A percentile compares a stretch with the other conserved stretches of the same genome.
phyloP scores from a whole-genome alignment of 2,329 filamentous ascomycete genomes.

The Dryadomyces sulphureus region DNA sequence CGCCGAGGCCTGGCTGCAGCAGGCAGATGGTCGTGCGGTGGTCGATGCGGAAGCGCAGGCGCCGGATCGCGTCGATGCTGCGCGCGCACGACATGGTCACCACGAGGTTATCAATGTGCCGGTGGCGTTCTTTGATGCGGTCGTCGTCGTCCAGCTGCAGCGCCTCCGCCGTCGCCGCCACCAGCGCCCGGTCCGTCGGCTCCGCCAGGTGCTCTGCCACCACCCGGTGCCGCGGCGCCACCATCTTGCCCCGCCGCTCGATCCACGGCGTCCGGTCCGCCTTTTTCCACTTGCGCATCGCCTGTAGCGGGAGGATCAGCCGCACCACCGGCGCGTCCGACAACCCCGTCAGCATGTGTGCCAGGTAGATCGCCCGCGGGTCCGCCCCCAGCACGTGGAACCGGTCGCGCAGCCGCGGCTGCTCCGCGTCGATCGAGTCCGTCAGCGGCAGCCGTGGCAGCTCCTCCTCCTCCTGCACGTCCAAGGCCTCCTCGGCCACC shows the following conservation, averaged over 20 bases:
- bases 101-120: slow-evolving; percentile 16
- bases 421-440: background rate
- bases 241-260: slow-evolving; percentile 1
- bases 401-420: background rate
- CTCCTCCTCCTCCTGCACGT: too few relatives aligned
- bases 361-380: slow-evolving; percentile 15
- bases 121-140: background rate
- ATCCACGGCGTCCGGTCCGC: slow-evolving; percentile 10
- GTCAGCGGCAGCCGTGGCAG: background rate
- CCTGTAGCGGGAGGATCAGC: slow-evolving; percentile 14
- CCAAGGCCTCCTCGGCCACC: too few relatives aligned
- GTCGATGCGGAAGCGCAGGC: slow-evolving; percentile 17
- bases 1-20: slow-evolving; percentile 46
- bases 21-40: slow-evolving; percentile 20
- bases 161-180: background rate
- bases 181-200: background rate
- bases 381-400: slow-evolving; percentile 16
- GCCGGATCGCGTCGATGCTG: slow-evolving; percentile 13
- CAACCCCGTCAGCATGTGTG: slow-evolving; percentile 16
- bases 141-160: background rate
- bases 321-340: slow-evolving; percentile 15
- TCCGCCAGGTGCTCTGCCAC: slow-evolving; percentile 12
- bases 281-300: slow-evolving; percentile 14
- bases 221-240: slow-evolving; percentile 6
- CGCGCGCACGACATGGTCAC: slow-evolving; percentile 16